phyloP scores from a whole-genome alignment of 345 rosid species.

The Eucalyptus microcorys region DNA sequence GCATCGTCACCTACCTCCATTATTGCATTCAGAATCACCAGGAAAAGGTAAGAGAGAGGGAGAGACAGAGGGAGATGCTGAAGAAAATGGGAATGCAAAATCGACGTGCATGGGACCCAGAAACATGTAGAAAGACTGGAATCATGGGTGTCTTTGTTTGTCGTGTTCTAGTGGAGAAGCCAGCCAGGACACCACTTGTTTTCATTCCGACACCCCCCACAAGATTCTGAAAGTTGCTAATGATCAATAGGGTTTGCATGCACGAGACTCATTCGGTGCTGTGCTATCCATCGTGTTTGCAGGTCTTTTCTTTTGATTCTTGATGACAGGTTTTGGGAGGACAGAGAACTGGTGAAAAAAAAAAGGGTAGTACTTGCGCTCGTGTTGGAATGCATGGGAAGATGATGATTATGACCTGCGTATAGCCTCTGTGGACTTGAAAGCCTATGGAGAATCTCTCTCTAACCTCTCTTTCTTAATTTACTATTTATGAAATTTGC shows the following conservation, averaged over 20 bases:
- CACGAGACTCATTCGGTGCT: background rate
- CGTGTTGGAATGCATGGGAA: background rate
- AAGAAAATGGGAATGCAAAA: background rate
- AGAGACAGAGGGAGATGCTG: background rate
- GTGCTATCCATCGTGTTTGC: background rate
- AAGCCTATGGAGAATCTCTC: background rate
- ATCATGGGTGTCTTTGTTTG: background rate
- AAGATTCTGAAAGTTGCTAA: background rate
- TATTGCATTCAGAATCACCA: background rate
- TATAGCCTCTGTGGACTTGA: background rate
- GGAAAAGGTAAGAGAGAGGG: background rate
- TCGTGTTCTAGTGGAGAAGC: background rate
- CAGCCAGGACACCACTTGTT: background rate
- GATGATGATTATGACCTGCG: background rate
- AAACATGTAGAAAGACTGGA: background rate
- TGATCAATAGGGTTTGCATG: background rate
- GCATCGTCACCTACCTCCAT: background rate
- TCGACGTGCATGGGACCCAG: background rate
- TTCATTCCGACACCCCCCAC: background rate
- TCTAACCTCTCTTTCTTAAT: background rate
- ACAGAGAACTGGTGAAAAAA: background rate
- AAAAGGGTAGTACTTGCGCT: background rate
- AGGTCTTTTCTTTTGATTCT: background rate
- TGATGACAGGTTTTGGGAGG: background rate
- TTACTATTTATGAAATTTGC: background rate